Evolutionary conservation across 306 rosid genomes (phyloP).

Genomic region (Vicia faba): DNA sequence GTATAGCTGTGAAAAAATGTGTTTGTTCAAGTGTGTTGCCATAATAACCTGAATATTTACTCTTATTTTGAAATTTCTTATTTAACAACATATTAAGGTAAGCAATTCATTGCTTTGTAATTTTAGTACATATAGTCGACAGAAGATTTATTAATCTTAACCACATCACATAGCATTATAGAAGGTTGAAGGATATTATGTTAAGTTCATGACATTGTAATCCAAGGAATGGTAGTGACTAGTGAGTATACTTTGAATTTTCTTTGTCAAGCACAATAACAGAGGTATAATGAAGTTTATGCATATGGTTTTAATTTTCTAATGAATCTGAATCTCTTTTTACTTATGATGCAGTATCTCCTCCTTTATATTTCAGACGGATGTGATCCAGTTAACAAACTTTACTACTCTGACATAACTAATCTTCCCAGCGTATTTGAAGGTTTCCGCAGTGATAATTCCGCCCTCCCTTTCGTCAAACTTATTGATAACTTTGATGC

Average conservation of each 20-base stretch:
- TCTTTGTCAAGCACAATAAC: conserved; percentile 23
- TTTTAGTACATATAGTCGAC: background rate
- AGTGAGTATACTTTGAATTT: conserved; percentile 24
- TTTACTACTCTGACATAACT: conserved; percentile 81
- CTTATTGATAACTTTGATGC: conserved; percentile 83
- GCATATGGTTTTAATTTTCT: conserved; percentile 17
- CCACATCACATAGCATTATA: background rate
- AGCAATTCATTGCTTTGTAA: background rate
- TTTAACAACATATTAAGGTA: background rate
- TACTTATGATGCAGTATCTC: conserved; percentile 63
- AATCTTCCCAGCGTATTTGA: conserved; percentile 66
- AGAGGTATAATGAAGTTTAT: conserved; percentile 7
- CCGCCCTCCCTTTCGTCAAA: conserved; percentile 70
- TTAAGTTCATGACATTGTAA: conserved; percentile 30
- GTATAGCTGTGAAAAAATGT: conserved; percentile 8
- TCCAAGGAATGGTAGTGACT: conserved; percentile 14
- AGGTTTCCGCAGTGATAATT: conserved; percentile 59
- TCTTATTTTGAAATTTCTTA: conserved; percentile 6
- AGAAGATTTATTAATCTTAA: conserved; percentile 1
- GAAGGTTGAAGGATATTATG: conserved; percentile 9
- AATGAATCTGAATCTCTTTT: conserved; percentile 24
- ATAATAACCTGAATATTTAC: conserved; percentile 23
- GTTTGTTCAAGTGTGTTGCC: conserved; percentile 22
- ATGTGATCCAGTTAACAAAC: conserved; percentile 93
- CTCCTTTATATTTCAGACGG: conserved; percentile 65